These are phyloP conservation scores for Herpetomonas samuelpessoai DNA, from an alignment of 208 protist genomes.

Conservation along the genomic window DNA sequence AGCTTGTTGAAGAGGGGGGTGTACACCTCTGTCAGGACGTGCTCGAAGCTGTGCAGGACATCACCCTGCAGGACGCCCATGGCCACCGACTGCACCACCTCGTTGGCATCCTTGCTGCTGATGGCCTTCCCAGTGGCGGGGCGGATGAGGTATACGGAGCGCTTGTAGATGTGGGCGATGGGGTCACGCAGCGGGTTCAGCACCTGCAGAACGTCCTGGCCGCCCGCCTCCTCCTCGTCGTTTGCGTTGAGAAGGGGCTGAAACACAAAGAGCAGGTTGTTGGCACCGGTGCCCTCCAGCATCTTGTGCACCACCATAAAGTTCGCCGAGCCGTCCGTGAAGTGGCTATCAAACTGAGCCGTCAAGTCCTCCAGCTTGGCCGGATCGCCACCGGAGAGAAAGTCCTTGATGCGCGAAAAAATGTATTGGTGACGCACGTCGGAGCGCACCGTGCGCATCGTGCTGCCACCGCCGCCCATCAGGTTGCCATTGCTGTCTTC, in stretches of 20 bases:
- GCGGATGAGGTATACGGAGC: constrained; percentile 82
- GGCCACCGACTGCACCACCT: constrained; percentile 79
- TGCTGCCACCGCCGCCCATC: neutral
- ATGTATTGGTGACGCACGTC: constrained; percentile 86
- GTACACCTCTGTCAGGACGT: constrained; percentile 91
- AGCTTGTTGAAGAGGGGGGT: constrained; percentile 85
- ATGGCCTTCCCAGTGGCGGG: constrained; percentile 56
- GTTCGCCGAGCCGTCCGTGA: constrained; percentile 79
- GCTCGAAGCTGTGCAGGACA: constrained; percentile 81
- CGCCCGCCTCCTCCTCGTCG: constrained; percentile 14
- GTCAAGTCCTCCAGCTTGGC: constrained; percentile 57
- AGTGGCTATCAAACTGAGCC: constrained; percentile 63
- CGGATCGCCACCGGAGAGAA: constrained; percentile 76
- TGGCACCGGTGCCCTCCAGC: constrained; percentile 74
- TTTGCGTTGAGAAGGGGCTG: constrained; percentile 30
- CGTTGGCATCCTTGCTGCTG: constrained; percentile 61
- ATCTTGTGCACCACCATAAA: constrained; percentile 87
- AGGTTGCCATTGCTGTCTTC: constrained; percentile 7
- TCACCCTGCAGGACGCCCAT: constrained; percentile 88
- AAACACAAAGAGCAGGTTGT: constrained; percentile 84
- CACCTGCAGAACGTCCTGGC: constrained; percentile 67
- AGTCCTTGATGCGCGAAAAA: constrained; percentile 86
- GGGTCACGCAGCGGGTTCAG: constrained; percentile 56
- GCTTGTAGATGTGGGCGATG: constrained; percentile 67
- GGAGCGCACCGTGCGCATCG: constrained; percentile 39